A percentile compares a stretch with the other conserved stretches of the same genome.
phyloP scores from a whole-genome alignment of 495 filamentous ascomycete species.

The Talaromyces liani region DNA sequence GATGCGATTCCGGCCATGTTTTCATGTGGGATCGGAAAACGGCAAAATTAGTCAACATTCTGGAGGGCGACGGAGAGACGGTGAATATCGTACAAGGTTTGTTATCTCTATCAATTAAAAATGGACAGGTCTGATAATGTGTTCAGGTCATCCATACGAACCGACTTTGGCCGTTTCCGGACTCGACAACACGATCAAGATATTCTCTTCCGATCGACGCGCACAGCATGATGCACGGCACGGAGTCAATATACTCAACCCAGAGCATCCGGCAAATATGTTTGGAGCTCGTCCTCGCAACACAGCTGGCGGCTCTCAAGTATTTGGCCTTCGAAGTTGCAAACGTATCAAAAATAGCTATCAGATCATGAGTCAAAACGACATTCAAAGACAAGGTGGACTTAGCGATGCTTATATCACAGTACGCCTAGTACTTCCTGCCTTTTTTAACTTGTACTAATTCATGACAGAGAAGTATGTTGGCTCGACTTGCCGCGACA shows the following conservation, averaged over 20 bases:
- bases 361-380: conserved; percentile 58
- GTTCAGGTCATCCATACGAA: conserved; percentile 61
- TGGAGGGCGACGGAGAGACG: conserved; percentile 64
- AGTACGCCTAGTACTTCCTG: conserved; percentile 35
- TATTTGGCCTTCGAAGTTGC: conserved; percentile 44
- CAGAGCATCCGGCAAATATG: conserved; percentile 29
- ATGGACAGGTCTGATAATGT: neutral
- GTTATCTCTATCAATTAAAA: conserved; percentile 6
- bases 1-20: conserved; percentile 60
- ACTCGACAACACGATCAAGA: conserved; percentile 70
- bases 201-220: conserved; percentile 59
- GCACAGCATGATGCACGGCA: conserved; percentile 50
- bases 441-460: conserved; percentile 13
- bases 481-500: conserved; percentile 46
- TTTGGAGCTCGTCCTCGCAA: conserved; percentile 13
- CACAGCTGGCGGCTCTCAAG: conserved; percentile 7
- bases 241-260: conserved; percentile 48
- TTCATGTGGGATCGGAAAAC: conserved; percentile 69
- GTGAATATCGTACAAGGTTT: conserved; percentile 66
- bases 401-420: conserved; percentile 56
- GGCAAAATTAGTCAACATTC: conserved; percentile 55
- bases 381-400: conserved; percentile 53
- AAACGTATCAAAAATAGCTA: conserved; percentile 56
- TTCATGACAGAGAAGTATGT: conserved; percentile 45
- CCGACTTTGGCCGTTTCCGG: conserved; percentile 63